These are phyloP conservation scores for Aspergillus kassunensis DNA, from an alignment of 495 filamentous ascomycete species.

Conservation along the genomic window DNA sequence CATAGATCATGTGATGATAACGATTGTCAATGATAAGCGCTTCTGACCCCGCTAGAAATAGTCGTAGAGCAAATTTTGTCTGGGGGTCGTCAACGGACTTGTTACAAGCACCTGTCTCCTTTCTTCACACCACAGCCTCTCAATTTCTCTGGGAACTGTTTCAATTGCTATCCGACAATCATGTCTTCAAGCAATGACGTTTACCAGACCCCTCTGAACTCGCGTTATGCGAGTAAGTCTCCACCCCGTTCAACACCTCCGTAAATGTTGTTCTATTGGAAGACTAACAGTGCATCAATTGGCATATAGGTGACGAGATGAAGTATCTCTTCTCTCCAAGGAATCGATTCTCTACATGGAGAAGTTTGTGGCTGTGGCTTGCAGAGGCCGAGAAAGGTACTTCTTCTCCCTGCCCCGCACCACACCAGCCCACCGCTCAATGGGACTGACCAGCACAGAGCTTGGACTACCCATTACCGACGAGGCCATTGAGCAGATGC, in stretches of 20 bases:
- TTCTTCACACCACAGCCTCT: conserved; percentile 17
- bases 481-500: conserved; percentile 74
- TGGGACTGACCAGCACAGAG: conserved; percentile 31
- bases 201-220: conserved; percentile 70
- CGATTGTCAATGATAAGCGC: conserved; percentile 41
- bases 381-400: conserved; percentile 75
- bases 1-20: conserved; percentile 22
- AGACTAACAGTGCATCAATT: conserved; percentile 19
- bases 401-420: neutral
- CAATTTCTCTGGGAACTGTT: conserved; percentile 22
- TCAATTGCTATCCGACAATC: conserved; percentile 26
- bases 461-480: conserved; percentile 57
- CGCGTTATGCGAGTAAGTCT: conserved; percentile 65
- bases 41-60: conserved; percentile 27
- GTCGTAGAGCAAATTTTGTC: conserved; percentile 33
- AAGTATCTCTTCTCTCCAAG: conserved; percentile 65
- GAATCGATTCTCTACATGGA: conserved; percentile 70
- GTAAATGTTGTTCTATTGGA: neutral
- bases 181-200: conserved; percentile 62
- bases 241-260: neutral
- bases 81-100: conserved; percentile 20
- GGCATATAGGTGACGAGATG: conserved; percentile 44
- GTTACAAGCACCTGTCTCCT: conserved; percentile 7
- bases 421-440: conserved; percentile 15
- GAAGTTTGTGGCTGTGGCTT: conserved; percentile 76